Conservation (phyloP, 768 basidiomycete species). For the Pulveroboletus ravenelii region DNA sequence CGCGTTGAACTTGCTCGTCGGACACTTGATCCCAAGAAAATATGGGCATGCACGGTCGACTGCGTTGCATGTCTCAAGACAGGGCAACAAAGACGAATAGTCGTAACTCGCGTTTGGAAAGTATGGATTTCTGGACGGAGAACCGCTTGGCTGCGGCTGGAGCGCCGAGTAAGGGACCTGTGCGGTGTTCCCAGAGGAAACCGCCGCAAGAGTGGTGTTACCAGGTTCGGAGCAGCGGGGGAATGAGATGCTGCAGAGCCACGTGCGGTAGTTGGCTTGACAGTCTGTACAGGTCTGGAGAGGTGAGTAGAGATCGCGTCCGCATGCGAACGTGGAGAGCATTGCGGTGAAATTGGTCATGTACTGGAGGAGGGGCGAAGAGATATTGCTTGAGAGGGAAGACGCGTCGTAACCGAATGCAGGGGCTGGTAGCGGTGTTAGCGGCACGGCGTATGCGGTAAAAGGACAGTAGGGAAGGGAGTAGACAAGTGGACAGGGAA, state of each 20-base stretch:
- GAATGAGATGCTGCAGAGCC: conserved; percentile 73
- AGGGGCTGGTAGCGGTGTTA: conserved; percentile 46
- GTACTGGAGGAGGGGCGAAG: conserved; percentile 48
- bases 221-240: conserved; percentile 65
- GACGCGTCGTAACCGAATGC: conserved; percentile 43
- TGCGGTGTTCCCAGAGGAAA: conserved; percentile 15
- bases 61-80: conserved; percentile 70
- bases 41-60: conserved; percentile 75
- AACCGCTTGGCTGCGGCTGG: conserved; percentile 37
- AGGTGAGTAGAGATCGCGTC: conserved; percentile 75
- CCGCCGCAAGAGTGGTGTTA: background rate
- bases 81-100: conserved; percentile 69
- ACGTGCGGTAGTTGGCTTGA: conserved; percentile 63
- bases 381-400: conserved; percentile 48
- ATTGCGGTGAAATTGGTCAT: conserved; percentile 72
- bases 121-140: conserved; percentile 40
- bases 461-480: conserved; percentile 73
- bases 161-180: conserved; percentile 49
- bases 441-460: conserved; percentile 64
- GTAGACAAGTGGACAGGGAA: conserved; percentile 65
- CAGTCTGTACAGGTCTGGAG: conserved; percentile 75
- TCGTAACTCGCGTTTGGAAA: conserved; percentile 41
- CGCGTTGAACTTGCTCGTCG: conserved; percentile 56
- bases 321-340: conserved; percentile 72
- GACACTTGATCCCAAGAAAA: conserved; percentile 69